phyloP scores from a whole-genome alignment of 2,329 filamentous ascomycete species.

The Mariannaea sp. region DNA sequence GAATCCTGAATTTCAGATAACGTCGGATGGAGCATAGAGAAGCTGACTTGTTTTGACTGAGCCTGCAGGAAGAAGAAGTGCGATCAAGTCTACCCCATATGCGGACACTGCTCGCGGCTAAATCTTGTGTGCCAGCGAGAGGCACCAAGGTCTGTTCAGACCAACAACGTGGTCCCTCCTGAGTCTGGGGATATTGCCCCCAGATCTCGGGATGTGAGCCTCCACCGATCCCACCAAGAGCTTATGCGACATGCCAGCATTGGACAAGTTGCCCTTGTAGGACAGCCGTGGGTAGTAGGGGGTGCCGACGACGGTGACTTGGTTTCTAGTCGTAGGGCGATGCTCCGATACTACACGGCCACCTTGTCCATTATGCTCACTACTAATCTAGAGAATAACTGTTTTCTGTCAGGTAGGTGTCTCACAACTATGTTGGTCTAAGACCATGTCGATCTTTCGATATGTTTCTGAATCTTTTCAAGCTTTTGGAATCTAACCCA shows the following conservation, averaged over 20 bases:
- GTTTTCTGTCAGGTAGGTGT: conserved; percentile 24
- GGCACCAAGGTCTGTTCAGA: conserved; percentile 8
- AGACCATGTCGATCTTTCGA: not conserved
- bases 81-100: conserved; percentile 23
- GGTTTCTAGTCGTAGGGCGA: conserved; percentile 18
- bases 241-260: not conserved
- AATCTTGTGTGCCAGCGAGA: conserved; percentile 25
- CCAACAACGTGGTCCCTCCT: not conserved
- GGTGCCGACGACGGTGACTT: conserved; percentile 1
- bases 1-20: not conserved
- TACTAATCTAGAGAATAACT: conserved; percentile 27
- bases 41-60: not conserved
- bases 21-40: not conserved
- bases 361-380: conserved; percentile 22
- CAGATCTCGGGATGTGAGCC: not conserved
- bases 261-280: not conserved
- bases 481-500: too few relatives aligned
- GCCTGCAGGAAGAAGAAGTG: conserved; percentile 26
- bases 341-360: conserved; percentile 27
- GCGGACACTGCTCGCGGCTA: conserved; percentile 26
- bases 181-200: not conserved
- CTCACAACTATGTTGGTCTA: too few relatives aligned
- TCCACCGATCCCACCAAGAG: not conserved
- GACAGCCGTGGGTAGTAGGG: not conserved
- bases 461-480: too few relatives aligned